Conservation (phyloP, 1,284 basidiomycete species). For the Neonothopanus nambi region DNA sequence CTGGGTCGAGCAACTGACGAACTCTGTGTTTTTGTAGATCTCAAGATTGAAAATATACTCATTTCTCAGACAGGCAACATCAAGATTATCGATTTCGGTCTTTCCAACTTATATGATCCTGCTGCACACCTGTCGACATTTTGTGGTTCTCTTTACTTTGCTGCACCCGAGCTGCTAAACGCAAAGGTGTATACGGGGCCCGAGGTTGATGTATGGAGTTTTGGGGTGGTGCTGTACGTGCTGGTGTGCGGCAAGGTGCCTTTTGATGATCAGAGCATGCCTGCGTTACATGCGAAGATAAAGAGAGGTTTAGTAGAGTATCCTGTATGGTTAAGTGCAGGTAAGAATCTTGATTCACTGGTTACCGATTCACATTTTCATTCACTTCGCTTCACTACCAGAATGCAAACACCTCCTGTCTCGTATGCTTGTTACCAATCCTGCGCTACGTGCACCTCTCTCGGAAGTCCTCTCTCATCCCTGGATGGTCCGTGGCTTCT, state of each 20-base stretch:
- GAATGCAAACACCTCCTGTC: slow-evolving; percentile 95
- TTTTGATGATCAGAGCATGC: slow-evolving; percentile 99
- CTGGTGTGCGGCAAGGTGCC: slow-evolving; percentile 98
- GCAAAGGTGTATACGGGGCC: slow-evolving; percentile 97
- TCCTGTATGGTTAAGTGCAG: slow-evolving; percentile 93
- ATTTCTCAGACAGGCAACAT: slow-evolving; percentile 98
- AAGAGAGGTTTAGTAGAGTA: slow-evolving; percentile 97
- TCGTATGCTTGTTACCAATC: slow-evolving; percentile 96
- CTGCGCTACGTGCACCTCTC: slow-evolving; percentile 81
- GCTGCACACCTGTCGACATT: slow-evolving; percentile 86
- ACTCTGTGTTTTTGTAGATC: slow-evolving; percentile 48
- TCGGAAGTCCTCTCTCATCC: slow-evolving; percentile 89
- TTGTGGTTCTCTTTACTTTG: slow-evolving; percentile 97
- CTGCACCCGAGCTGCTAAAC: slow-evolving; percentile 95
- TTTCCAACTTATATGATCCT: slow-evolving; percentile 97
- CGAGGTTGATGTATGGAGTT: slow-evolving; percentile 99
- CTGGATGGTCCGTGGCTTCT: slow-evolving; percentile 94
- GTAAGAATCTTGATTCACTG: slow-evolving; percentile 42
- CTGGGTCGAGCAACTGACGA: slow-evolving; percentile 10
- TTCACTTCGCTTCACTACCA: slow-evolving; percentile 30
- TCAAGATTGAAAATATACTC: slow-evolving; percentile 99
- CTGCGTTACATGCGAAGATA: slow-evolving; percentile 97
- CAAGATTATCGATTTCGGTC: slow-evolving; percentile 99
- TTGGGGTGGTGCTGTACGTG: slow-evolving; percentile 97
- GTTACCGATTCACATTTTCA: slow-evolving; percentile 7